These are phyloP conservation scores for Colletotrichum sansevieriae DNA, from an alignment of 2,329 filamentous ascomycete species.

Conservation along the genomic window DNA sequence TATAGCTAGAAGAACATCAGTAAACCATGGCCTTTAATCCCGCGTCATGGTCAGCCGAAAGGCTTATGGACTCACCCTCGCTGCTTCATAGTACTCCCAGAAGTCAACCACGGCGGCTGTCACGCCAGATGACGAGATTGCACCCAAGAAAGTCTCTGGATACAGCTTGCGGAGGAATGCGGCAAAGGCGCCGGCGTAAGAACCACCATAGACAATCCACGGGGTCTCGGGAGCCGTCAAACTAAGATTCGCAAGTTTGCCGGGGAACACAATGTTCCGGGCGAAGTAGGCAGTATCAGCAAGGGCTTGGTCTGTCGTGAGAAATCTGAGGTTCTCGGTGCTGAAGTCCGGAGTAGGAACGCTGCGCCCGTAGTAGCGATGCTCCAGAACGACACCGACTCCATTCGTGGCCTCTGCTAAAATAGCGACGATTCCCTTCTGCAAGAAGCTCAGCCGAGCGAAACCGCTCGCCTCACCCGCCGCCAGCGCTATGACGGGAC, in stretches of 20 bases:
- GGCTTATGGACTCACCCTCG: conserved; percentile 35
- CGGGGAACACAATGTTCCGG: conserved; percentile 76
- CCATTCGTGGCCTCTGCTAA: conserved; percentile 79
- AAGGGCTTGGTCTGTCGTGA: conserved; percentile 85
- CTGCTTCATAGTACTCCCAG: conserved; percentile 72
- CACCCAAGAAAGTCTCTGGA: conserved; percentile 82
- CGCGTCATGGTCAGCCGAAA: no score
- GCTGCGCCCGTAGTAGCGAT: conserved; percentile 87
- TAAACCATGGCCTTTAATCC: no score
- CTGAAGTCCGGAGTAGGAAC: conserved; percentile 75
- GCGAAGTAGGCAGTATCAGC: conserved; percentile 89
- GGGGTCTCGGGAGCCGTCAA: conserved; percentile 75
- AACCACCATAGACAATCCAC: conserved; percentile 86
- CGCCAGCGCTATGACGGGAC: conserved; percentile 83
- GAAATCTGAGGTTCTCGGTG: conserved; percentile 80
- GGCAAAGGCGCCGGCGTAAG: conserved; percentile 84
- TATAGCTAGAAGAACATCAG: conserved; percentile 51
- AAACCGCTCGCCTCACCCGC: conserved; percentile 76
- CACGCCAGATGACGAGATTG: conserved; percentile 85
- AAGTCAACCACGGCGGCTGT: conserved; percentile 83
- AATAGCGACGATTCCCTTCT: conserved; percentile 82
- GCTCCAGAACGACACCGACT: conserved; percentile 84
- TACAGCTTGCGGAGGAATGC: conserved; percentile 83
- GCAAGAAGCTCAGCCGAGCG: conserved; percentile 75
- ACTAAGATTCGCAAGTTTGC: conserved; percentile 72